phyloP scores from a whole-genome alignment of 345 rosid genomes.

The Aethionema arabicum region DNA sequence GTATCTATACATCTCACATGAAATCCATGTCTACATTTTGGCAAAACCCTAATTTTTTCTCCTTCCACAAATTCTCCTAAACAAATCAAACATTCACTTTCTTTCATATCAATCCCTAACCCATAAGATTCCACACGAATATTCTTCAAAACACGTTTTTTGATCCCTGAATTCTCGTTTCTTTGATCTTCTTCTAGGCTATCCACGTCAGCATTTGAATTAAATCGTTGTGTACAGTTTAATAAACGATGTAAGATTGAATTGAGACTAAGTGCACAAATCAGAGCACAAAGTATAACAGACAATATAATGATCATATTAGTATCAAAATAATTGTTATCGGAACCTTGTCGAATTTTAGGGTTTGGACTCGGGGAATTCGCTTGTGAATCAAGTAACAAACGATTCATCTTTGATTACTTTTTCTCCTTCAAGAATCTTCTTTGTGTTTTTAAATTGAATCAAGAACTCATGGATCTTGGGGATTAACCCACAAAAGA shows the following conservation, averaged over 20 bases:
- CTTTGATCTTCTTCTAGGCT: conserved; percentile 32
- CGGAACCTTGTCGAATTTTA: conserved; percentile 23
- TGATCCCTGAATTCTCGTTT: conserved; percentile 43
- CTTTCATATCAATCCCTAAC: conserved; percentile 39
- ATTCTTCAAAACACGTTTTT: conserved; percentile 54
- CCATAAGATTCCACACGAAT: conserved; percentile 53
- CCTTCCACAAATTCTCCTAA: conserved; percentile 67
- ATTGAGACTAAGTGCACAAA: conserved; percentile 66
- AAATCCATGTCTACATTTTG: conserved; percentile 69
- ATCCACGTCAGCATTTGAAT: conserved; percentile 22
- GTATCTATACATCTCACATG: conserved; percentile 72
- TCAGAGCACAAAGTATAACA: conserved; percentile 62
- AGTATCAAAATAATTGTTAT: conserved; percentile 54
- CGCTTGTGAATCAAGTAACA: conserved; percentile 30
- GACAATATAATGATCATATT: conserved; percentile 78
- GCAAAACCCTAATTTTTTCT: conserved; percentile 66
- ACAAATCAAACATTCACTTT: conserved; percentile 71
- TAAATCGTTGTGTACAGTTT: conserved; percentile 54
- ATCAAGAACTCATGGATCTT: conserved; percentile 16
- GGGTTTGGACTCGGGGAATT: conserved; percentile 20
- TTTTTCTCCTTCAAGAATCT: conserved; percentile 24
- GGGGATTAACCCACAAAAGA: not conserved
- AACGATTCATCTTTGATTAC: conserved; percentile 28
- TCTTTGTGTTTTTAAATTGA: conserved; percentile 7
- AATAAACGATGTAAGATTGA: conserved; percentile 60